Evolutionary conservation across 768 basidiomycete genomes (phyloP), one percentile per base, ranked within the genome.

Genomic region (Jaapia argillacea): DNA sequence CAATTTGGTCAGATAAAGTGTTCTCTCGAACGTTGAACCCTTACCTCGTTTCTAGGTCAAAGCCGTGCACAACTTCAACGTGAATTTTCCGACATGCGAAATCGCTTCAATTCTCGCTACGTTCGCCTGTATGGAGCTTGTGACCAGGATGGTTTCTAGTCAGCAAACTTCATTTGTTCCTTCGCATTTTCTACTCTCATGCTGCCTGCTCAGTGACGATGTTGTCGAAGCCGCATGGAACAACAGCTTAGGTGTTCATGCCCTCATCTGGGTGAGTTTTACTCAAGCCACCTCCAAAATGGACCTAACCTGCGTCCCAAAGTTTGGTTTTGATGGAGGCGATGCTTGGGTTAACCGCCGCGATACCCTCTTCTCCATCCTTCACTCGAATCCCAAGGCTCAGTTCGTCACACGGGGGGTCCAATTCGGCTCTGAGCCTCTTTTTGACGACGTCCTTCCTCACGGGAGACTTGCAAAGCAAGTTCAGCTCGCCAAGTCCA

Each of bases 401-500:
- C 74, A 75, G 48, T 83, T 75, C 43, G 71, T 83, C 21, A 81
- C 78, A 1, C 73, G 79, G 16, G 76, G 63, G 1, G 59, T 84
- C 3, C 81, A 85, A 47, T 84, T 84, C 49, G 82, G 82, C 24
- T 80, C 80, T 0, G 82, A 84, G 51, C 81, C 81, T 1, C 62
- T 84, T 18, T 85, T 58, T 46, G 82, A 84, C 52, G 44, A 58
- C 28, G 82, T 72, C 24, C 60, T 85, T 36, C 53, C 65, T 4
- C 67, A 72, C n/a, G 21, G 53, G 4, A 58, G 65, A 24, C 70
- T 85, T 18, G 72, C 76, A 2, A 45, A 54, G 0, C 72, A 83
- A 54, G 75, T 84, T 20, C 57, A 45, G 10, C 54, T 57, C 0
- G 71, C 73, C 23, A 77, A 79, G 53, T 48, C 59, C 4, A 71